These are phyloP conservation scores for Crocinoboletus sp. DNA, from an alignment of 1,284 basidiomycete genomes.

Conservation along the genomic window DNA sequence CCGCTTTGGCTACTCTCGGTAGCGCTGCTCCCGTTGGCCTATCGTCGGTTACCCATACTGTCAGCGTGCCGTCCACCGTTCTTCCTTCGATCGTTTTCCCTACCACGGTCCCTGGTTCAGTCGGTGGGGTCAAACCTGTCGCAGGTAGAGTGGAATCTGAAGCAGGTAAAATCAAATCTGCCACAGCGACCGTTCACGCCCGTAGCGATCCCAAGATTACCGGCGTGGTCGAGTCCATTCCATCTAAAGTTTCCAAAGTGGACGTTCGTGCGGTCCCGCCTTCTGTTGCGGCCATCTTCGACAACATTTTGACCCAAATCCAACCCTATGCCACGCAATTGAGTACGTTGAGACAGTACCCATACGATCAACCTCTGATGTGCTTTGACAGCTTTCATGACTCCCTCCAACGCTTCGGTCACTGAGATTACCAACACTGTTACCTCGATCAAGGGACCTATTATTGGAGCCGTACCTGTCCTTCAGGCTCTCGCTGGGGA, in stretches of 20 bases:
- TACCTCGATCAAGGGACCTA: slow-evolving; percentile 28
- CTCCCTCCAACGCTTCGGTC: slow-evolving; percentile 29
- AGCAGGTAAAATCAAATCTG: too few relatives aligned
- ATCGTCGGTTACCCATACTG: too few relatives aligned
- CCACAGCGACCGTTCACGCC: too few relatives aligned
- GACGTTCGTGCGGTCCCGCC: slow-evolving; percentile 7
- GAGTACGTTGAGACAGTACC: slow-evolving; percentile 24
- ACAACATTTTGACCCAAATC: slow-evolving; percentile 26
- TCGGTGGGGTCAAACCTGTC: background rate
- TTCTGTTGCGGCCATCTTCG: slow-evolving; percentile 21
- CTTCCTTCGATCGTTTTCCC: background rate
- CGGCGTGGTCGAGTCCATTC: background rate
- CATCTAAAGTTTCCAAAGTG: background rate
- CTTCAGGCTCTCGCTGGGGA: slow-evolving; percentile 35
- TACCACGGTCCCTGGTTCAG: background rate
- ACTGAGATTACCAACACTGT: slow-evolving; percentile 28
- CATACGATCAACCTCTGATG: slow-evolving; percentile 2
- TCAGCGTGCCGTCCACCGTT: background rate
- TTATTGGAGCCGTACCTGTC: slow-evolving; percentile 29
- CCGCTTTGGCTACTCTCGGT: slow-evolving; percentile 32
- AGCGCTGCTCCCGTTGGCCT: slow-evolving; percentile 17
- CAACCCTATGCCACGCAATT: slow-evolving; percentile 26
- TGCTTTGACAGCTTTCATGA: slow-evolving; percentile 28
- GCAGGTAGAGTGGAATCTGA: too few relatives aligned
- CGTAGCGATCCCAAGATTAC: too few relatives aligned